These are phyloP conservation scores for Podospora tetraspora DNA, from an alignment of 495 filamentous ascomycete genomes.

Conservation along the genomic window DNA sequence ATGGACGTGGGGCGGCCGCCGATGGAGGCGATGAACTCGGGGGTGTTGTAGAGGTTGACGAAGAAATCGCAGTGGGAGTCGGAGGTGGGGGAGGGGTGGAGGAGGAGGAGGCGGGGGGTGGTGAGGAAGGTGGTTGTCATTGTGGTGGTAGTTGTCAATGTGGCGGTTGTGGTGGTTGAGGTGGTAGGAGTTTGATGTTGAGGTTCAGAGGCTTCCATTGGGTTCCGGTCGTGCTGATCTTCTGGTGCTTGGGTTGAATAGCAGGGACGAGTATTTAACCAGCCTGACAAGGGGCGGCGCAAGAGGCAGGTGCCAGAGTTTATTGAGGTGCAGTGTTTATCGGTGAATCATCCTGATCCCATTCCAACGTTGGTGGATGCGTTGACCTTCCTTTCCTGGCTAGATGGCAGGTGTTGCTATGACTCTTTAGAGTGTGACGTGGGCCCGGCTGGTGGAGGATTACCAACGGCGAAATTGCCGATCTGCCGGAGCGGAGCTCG, in stretches of 20 bases:
- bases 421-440: background rate
- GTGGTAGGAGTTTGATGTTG: background rate
- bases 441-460: background rate
- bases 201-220: no score
- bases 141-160: no score
- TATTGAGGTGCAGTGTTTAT: background rate
- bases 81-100: constrained; percentile 26
- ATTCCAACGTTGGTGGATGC: background rate
- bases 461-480: background rate
- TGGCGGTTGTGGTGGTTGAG: constrained; percentile 14
- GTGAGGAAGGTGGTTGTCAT: constrained; percentile 27
- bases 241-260: no score
- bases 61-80: constrained; percentile 34
- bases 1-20: constrained; percentile 23
- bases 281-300: background rate
- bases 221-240: no score
- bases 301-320: background rate
- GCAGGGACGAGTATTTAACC: background rate
- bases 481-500: background rate
- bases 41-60: constrained; percentile 33
- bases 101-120: constrained; percentile 34
- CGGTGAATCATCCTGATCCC: background rate
- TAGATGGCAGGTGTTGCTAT: background rate
- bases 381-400: background rate
- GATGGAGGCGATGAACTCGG: constrained; percentile 25